These are phyloP conservation scores for Gossypium thurberi DNA, from an alignment of 345 rosid species.

Conservation along the genomic window DNA sequence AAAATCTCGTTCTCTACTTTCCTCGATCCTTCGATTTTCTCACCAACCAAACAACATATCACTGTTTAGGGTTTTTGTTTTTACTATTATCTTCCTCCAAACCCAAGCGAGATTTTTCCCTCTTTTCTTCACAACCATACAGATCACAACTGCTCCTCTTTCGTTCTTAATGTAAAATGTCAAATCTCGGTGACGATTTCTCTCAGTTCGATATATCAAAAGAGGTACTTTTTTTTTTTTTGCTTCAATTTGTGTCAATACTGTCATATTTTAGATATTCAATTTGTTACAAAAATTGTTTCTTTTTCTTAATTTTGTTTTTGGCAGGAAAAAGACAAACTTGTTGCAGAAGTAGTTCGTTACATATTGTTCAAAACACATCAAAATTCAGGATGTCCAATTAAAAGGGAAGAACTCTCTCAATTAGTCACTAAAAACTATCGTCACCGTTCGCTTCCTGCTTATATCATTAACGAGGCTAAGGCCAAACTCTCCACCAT, in stretches of 20 bases:
- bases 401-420: conserved; percentile 83
- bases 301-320: background rate
- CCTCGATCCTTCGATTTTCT: conserved; percentile 5
- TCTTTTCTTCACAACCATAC: background rate
- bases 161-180: conserved; percentile 35
- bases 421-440: conserved; percentile 78
- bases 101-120: background rate
- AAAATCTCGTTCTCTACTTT: background rate
- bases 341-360: conserved; percentile 81
- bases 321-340: conserved; percentile 76
- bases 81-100: background rate
- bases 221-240: conserved; percentile 34
- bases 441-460: conserved; percentile 55
- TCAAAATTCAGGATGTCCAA: conserved; percentile 74
- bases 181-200: conserved; percentile 31
- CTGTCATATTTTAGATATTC: background rate
- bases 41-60: background rate
- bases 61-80: background rate
- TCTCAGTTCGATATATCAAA: conserved; percentile 63
- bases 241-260: background rate
- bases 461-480: conserved; percentile 63
- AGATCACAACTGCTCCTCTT: background rate
- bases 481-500: conserved; percentile 48
- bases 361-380: conserved; percentile 68
- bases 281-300: background rate